Evolutionary conservation across 2,329 filamentous ascomycete species (phyloP).

Genomic region (Aspergillus pseudoglaucus): DNA sequence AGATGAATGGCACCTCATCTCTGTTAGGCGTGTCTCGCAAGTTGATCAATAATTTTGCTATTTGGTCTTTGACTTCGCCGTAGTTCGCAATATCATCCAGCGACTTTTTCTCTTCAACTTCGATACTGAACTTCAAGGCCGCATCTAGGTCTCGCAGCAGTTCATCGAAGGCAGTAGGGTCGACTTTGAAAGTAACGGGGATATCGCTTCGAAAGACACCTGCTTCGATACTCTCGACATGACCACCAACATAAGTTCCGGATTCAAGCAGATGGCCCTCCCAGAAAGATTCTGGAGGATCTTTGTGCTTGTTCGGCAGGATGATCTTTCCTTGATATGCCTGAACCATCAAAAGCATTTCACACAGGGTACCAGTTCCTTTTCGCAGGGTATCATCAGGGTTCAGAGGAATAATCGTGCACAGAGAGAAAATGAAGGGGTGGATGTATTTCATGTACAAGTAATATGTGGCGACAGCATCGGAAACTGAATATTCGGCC

Average conservation of each 20-base stretch:
- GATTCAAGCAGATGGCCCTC: slow-evolving; percentile 94
- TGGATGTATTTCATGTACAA: slow-evolving; percentile 99
- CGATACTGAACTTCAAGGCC: slow-evolving; percentile 80
- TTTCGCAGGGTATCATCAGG: slow-evolving; percentile 91
- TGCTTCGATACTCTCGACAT: slow-evolving; percentile 98
- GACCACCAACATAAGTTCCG: slow-evolving; percentile 95
- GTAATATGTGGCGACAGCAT: slow-evolving; percentile 97
- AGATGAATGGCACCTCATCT: slow-evolving; percentile 81
- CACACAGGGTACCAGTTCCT: slow-evolving; percentile 95
- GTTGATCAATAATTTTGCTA: slow-evolving; percentile 61
- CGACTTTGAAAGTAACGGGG: slow-evolving; percentile 87
- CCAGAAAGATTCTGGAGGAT: slow-evolving; percentile 89
- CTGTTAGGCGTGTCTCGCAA: slow-evolving; percentile 80
- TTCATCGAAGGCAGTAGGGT: slow-evolving; percentile 82
- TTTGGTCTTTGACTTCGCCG: slow-evolving; percentile 77
- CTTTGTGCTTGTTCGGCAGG: slow-evolving; percentile 90
- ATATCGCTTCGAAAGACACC: slow-evolving; percentile 96
- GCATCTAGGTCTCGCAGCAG: slow-evolving; percentile 78
- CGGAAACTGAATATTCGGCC: slow-evolving; percentile 96
- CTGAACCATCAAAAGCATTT: slow-evolving; percentile 99
- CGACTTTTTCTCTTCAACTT: slow-evolving; percentile 75
- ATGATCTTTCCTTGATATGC: slow-evolving; percentile 89
- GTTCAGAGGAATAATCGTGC: slow-evolving; percentile 88
- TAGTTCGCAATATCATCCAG: slow-evolving; percentile 75
- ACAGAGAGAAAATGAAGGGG: slow-evolving; percentile 97